phyloP scores from a whole-genome alignment of 2,329 filamentous ascomycete genomes.

The Aspergillus persii region DNA sequence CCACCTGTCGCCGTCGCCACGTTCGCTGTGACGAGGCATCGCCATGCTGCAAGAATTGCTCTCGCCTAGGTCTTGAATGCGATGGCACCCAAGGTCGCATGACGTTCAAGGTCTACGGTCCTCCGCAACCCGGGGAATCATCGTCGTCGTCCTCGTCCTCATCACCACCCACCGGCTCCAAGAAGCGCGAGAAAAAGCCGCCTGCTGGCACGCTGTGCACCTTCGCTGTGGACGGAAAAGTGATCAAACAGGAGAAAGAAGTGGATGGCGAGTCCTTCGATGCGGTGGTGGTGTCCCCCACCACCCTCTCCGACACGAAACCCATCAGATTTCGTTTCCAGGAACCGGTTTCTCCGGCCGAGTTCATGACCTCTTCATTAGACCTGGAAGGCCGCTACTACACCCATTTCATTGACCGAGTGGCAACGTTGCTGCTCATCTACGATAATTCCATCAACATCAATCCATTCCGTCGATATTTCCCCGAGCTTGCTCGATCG shows the following conservation, averaged over 20 bases:
- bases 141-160: slow-evolving; percentile 14
- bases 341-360: slow-evolving; percentile 21
- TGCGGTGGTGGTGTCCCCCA: slow-evolving; percentile 27
- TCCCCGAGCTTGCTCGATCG: slow-evolving; percentile 33
- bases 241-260: slow-evolving; percentile 14
- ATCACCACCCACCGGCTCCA: slow-evolving; percentile 13
- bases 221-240: neutral
- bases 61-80: slow-evolving; percentile 33
- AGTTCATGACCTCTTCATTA: slow-evolving; percentile 20
- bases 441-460: slow-evolving; percentile 37
- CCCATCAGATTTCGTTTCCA: slow-evolving; percentile 26
- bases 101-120: slow-evolving; percentile 40
- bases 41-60: slow-evolving; percentile 39
- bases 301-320: slow-evolving; percentile 17
- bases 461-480: slow-evolving; percentile 36
- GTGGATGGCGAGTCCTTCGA: slow-evolving; percentile 14
- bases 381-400: slow-evolving; percentile 35
- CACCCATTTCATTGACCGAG: slow-evolving; percentile 34
- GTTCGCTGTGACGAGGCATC: slow-evolving; percentile 38
- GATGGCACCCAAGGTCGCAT: slow-evolving; percentile 35
- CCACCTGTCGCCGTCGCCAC: slow-evolving; percentile 41
- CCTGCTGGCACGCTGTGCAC: slow-evolving; percentile 9
- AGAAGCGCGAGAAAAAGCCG: slow-evolving; percentile 21
- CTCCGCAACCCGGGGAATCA: slow-evolving; percentile 21
- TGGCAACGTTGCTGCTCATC: slow-evolving; percentile 34